Evolutionary conservation across 176 grass and related monocot species (phyloP).

Genomic region (Cenchrus purpureus): DNA sequence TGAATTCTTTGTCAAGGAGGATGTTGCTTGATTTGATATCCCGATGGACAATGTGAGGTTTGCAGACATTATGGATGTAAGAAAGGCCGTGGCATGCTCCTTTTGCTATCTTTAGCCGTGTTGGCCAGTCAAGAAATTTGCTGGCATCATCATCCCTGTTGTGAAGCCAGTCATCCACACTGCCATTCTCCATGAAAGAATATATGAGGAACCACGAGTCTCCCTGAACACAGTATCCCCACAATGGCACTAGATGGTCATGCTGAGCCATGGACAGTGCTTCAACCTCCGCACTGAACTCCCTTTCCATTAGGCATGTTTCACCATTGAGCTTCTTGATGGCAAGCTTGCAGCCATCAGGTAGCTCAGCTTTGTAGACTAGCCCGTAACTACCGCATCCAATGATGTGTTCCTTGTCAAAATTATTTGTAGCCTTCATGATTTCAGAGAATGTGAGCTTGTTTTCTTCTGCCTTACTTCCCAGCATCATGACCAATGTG

Average conservation of each 20-base stretch:
- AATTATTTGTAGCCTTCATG: constrained; percentile 1
- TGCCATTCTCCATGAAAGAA: constrained; percentile 54
- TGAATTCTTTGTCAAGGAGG: constrained; percentile 62
- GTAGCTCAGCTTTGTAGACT: constrained; percentile 19
- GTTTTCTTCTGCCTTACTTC: neutral
- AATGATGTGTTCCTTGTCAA: constrained; percentile 10
- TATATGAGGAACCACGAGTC: constrained; percentile 19
- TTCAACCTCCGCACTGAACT: constrained; percentile 22
- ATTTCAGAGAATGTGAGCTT: constrained; percentile 14
- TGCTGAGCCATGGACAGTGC: constrained; percentile 7
- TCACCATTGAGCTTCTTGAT: constrained; percentile 25
- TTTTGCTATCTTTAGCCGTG: constrained; percentile 56
- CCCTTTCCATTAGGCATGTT: constrained; percentile 18
- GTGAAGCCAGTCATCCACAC: constrained; percentile 80
- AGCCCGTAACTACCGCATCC: constrained; percentile 5
- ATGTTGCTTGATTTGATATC: constrained; percentile 91
- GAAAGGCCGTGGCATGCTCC: constrained; percentile 59
- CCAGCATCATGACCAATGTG: neutral
- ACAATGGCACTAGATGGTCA: constrained; percentile 8
- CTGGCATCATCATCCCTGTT: constrained; percentile 47
- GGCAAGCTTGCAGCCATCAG: constrained; percentile 9
- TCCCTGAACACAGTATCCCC: constrained; percentile 15
- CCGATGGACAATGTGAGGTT: constrained; percentile 67
- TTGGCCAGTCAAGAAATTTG: constrained; percentile 55
- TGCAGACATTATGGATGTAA: constrained; percentile 67